Evolutionary conservation across 2,329 filamentous ascomycete genomes (phyloP).

Genomic region (Penicillium sp.): DNA sequence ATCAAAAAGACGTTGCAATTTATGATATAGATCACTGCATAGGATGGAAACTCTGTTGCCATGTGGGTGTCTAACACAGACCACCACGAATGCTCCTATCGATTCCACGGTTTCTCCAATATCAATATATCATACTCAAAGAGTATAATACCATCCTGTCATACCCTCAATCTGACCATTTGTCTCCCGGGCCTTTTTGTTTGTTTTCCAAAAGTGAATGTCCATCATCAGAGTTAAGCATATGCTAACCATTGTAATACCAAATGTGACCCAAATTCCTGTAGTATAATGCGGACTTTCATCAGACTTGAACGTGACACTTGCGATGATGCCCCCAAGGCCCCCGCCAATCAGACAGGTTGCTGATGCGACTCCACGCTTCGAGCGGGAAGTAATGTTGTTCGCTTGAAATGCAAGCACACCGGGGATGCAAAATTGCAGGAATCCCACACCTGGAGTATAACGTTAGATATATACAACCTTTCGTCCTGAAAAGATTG

Average conservation of each 20-base stretch:
- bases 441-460: slow-evolving; percentile 23
- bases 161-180: background rate
- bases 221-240: background rate
- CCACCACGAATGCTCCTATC: background rate
- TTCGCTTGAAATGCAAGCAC: slow-evolving; percentile 33
- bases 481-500: too few relatives aligned
- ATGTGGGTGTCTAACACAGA: background rate
- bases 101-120: background rate
- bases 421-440: slow-evolving; percentile 30
- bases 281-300: slow-evolving; percentile 1
- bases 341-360: slow-evolving; percentile 30
- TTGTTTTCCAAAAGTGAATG: background rate
- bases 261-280: background rate
- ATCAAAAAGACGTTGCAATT: background rate
- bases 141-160: background rate
- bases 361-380: slow-evolving; percentile 29
- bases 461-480: background rate
- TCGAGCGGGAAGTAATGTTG: slow-evolving; percentile 31
- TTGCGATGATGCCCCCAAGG: slow-evolving; percentile 13
- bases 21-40: background rate
- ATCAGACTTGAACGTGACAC: background rate
- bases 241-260: background rate
- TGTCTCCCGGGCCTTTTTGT: background rate
- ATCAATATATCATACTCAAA: background rate
- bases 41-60: background rate